Conservation (phyloP, 176 grass and related monocot species). For the Tillandsia leiboldiana region DNA sequence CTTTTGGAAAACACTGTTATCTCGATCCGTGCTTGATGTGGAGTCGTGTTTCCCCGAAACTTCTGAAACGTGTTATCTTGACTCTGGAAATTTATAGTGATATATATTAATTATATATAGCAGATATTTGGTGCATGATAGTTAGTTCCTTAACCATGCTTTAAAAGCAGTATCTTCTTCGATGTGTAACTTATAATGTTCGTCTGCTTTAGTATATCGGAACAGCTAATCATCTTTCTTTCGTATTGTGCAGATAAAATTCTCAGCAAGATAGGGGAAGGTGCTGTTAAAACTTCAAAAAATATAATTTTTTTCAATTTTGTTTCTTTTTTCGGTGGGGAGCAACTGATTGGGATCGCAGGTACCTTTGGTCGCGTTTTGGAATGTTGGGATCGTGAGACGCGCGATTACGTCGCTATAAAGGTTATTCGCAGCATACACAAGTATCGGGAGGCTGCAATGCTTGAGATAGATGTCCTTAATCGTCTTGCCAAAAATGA, state of each 20-base stretch:
- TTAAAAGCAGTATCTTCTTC: neutral
- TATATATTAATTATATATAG: too few species aligned
- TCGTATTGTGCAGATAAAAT: conserved; percentile 76
- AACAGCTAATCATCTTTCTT: conserved; percentile 12
- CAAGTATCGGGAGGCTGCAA: conserved; percentile 74
- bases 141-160: neutral
- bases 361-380: conserved; percentile 97
- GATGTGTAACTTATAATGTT: neutral
- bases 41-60: too few species aligned
- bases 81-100: too few species aligned
- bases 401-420: conserved; percentile 73
- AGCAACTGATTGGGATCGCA: conserved; percentile 26
- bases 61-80: too few species aligned
- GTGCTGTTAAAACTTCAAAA: conserved; percentile 41
- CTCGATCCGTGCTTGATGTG: too few species aligned
- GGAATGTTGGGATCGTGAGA: conserved; percentile 97
- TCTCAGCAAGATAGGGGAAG: conserved; percentile 94
- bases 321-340: conserved; percentile 25
- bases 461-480: conserved; percentile 87
- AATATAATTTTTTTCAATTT: conserved; percentile 16
- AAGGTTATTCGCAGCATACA: conserved; percentile 83
- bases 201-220: conserved; percentile 14
- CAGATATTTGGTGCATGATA: neutral
- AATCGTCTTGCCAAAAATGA: conserved; percentile 66
- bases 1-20: neutral